phyloP scores from a whole-genome alignment of 768 basidiomycete species.

The Chiua virens region DNA sequence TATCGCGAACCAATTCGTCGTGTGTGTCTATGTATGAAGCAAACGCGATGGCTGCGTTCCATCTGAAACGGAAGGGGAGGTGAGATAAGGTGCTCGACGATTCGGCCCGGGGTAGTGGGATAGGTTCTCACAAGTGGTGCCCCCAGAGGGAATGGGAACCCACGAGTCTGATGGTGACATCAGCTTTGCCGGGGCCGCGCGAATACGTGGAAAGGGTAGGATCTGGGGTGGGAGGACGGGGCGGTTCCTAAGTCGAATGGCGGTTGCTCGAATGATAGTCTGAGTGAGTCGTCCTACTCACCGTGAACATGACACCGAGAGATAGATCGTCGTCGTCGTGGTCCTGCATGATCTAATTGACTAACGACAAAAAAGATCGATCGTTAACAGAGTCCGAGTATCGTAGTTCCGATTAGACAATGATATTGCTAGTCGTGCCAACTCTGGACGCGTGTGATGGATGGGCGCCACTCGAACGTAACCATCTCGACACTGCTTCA shows the following conservation, averaged over 20 bases:
- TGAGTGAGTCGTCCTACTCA: conserved; percentile 26
- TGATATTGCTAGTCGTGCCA: too few species aligned
- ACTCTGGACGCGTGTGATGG: too few species aligned
- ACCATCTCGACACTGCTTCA: background rate
- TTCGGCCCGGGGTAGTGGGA: too few species aligned
- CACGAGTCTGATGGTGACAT: conserved; percentile 65
- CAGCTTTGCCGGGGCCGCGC: conserved; percentile 28
- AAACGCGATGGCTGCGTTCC: conserved; percentile 78
- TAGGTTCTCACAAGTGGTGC: conserved; percentile 60
- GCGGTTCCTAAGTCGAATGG: conserved; percentile 45
- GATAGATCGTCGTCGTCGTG: conserved; percentile 28
- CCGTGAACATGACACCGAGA: conserved; percentile 52
- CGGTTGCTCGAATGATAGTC: too few species aligned
- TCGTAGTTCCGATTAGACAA: too few species aligned
- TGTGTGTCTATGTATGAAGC: conserved; percentile 68
- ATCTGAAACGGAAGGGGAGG: conserved; percentile 42
- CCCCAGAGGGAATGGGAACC: conserved; percentile 84
- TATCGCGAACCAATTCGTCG: conserved; percentile 42
- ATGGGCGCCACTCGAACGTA: background rate
- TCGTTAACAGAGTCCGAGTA: too few species aligned
- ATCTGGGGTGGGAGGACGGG: conserved; percentile 66
- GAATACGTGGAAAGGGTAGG: conserved; percentile 53
- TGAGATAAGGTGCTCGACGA: background rate
- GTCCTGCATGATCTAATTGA: conserved; percentile 6
- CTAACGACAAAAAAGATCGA: too few species aligned